Percentiles rank a stretch among this genome's conserved stretches.
Evolutionary conservation across 75 land plant species (phyloP).

Genomic region (Pinus tabuliformis): DNA sequence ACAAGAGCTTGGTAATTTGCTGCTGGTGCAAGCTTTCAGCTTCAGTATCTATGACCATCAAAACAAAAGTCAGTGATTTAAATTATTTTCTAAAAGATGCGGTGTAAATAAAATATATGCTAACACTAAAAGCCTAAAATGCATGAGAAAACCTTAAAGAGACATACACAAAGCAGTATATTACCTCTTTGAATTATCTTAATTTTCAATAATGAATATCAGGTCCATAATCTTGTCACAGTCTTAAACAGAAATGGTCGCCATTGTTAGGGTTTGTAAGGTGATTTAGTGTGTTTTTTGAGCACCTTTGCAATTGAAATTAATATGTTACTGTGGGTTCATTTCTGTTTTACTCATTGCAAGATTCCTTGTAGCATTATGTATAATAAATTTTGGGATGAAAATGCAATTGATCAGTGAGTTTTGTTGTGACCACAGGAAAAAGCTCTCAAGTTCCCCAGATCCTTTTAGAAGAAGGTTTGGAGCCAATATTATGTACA

Average conservation of each 20-base stretch:
- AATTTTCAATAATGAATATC: neutral
- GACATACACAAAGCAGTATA: neutral
- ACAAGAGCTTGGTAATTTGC: too few species aligned
- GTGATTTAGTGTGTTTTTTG: neutral
- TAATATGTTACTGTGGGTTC: neutral
- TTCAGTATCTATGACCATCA: neutral
- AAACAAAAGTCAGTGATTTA: neutral
- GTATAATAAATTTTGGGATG: neutral
- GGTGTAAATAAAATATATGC: too few species aligned
- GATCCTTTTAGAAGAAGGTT: constrained; percentile 70
- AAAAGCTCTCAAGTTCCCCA: constrained; percentile 96
- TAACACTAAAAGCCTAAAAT: neutral
- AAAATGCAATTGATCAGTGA: neutral
- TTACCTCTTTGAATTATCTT: neutral
- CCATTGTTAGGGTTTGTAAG: neutral
- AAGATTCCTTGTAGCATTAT: neutral
- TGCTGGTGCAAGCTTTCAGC: too few species aligned
- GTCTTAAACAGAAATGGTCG: neutral
- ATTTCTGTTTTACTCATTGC: neutral
- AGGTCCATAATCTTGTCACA: neutral
- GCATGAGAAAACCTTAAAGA: neutral
- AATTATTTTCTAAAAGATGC: too few species aligned
- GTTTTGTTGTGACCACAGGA: constrained; percentile 30
- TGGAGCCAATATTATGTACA: constrained; percentile 77
- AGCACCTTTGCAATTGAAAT: neutral